phyloP scores from a whole-genome alignment of 345 rosid species.

The Gossypium thurberi region DNA sequence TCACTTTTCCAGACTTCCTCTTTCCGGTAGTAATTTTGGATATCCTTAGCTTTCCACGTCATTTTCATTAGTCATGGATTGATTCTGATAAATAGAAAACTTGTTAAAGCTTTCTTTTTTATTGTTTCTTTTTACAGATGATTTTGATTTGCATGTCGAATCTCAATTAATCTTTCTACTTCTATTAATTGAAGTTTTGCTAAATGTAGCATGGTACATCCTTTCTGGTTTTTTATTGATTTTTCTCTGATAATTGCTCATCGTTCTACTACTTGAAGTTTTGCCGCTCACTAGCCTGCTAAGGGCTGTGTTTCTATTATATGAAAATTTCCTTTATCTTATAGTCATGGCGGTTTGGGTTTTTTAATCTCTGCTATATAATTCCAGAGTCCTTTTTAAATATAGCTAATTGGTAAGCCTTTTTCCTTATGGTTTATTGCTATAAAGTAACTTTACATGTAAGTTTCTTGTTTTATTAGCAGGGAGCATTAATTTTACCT shows the following conservation, averaged over 20 bases:
- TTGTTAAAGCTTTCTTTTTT: not conserved
- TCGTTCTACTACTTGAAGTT: not conserved
- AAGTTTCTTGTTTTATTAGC: not conserved
- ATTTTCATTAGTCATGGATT: not conserved
- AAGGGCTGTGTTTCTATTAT: not conserved
- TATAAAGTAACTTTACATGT: not conserved
- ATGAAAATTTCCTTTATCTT: not conserved
- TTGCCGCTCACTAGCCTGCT: not conserved
- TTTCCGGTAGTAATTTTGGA: too few relatives aligned
- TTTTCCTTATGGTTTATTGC: not conserved
- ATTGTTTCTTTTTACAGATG: not conserved
- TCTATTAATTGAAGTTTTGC: not conserved
- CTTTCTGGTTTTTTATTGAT: not conserved
- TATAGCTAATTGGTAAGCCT: not conserved
- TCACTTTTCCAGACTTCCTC: too few relatives aligned
- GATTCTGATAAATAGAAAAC: not conserved
- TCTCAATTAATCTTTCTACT: not conserved
- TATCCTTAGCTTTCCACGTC: not conserved
- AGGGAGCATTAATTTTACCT: not conserved
- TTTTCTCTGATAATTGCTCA: not conserved
- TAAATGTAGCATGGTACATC: not conserved
- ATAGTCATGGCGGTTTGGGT: not conserved
- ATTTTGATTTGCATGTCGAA: slow-evolving; percentile 7
- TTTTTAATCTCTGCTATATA: not conserved
- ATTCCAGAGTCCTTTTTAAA: not conserved